Conservation (phyloP, 768 basidiomycete species). For the Podaxis pistillaris region DNA sequence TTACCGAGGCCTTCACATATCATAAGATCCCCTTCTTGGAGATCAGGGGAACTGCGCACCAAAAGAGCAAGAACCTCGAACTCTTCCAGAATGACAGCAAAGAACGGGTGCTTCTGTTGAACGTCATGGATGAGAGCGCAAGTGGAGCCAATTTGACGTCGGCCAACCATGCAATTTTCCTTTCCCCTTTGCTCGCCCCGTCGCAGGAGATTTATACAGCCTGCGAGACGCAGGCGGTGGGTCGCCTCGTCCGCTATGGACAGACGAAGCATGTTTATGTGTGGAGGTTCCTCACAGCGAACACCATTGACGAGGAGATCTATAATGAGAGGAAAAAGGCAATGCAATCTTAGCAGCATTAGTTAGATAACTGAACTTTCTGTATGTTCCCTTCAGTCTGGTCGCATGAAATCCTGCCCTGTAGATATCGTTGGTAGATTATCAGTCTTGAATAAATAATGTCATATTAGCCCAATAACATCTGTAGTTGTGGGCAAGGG, state of each 20-base stretch:
- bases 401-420: neutral
- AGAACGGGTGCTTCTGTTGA: slow-evolving; percentile 81
- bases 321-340: slow-evolving; percentile 53
- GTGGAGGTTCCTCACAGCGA: slow-evolving; percentile 79
- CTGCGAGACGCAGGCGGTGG: slow-evolving; percentile 80
- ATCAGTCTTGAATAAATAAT: neutral
- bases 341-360: slow-evolving; percentile 6
- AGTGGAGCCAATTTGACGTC: slow-evolving; percentile 90
- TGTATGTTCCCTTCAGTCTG: neutral
- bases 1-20: slow-evolving; percentile 74
- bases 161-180: slow-evolving; percentile 93
- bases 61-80: slow-evolving; percentile 80
- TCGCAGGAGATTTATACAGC: slow-evolving; percentile 84
- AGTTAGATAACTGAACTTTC: neutral
- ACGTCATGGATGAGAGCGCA: slow-evolving; percentile 95
- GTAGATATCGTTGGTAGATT: neutral
- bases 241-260: slow-evolving; percentile 81
- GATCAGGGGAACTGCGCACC: slow-evolving; percentile 74
- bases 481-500: neutral
- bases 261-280: slow-evolving; percentile 79
- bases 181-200: slow-evolving; percentile 84
- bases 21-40: slow-evolving; percentile 76
- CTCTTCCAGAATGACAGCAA: slow-evolving; percentile 80
- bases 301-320: slow-evolving; percentile 89
- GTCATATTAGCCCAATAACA: neutral